A percentile compares a stretch with the other conserved stretches of the same genome.
phyloP scores from a whole-genome alignment of 257 asterid species.

The Gentiana macrophylla region DNA sequence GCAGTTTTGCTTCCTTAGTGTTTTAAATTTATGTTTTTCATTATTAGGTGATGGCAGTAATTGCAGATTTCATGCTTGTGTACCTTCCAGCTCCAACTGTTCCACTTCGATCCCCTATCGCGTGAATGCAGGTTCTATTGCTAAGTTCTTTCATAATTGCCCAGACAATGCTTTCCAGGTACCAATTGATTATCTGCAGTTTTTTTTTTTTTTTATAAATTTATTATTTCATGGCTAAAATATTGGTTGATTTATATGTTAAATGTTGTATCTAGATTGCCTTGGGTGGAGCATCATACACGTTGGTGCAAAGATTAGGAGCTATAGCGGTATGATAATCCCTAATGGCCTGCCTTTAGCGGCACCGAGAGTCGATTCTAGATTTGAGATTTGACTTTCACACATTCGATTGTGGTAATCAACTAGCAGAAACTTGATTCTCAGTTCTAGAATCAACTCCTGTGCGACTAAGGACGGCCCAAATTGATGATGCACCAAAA shows the following conservation, averaged over 20 bases:
- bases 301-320: conserved; percentile 71
- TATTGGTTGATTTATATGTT: conserved; percentile 6
- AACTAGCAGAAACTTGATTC: too few species aligned
- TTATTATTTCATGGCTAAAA: too few species aligned
- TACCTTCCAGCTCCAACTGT: conserved; percentile 99
- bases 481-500: too few species aligned
- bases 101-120: conserved; percentile 69
- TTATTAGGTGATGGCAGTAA: conserved; percentile 72
- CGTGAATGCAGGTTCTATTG: conserved; percentile 59
- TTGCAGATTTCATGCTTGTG: conserved; percentile 97
- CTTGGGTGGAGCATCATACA: conserved; percentile 65
- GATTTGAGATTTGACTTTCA: too few species aligned
- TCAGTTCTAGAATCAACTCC: too few species aligned
- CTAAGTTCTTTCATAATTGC: conserved; percentile 70
- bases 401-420: background rate
- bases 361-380: too few species aligned
- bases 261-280: conserved; percentile 40
- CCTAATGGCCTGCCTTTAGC: too few species aligned
- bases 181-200: background rate
- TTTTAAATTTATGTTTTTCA: conserved; percentile 12
- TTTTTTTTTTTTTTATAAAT: too few species aligned
- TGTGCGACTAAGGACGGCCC: too few species aligned
- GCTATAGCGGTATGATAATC: conserved; percentile 54
- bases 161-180: conserved; percentile 97
- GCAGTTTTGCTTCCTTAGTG: background rate